A percentile compares a stretch with the other conserved stretches of the same genome.
Conservation (phyloP, 305 asterid species). For the Fraxinus latifolia region DNA sequence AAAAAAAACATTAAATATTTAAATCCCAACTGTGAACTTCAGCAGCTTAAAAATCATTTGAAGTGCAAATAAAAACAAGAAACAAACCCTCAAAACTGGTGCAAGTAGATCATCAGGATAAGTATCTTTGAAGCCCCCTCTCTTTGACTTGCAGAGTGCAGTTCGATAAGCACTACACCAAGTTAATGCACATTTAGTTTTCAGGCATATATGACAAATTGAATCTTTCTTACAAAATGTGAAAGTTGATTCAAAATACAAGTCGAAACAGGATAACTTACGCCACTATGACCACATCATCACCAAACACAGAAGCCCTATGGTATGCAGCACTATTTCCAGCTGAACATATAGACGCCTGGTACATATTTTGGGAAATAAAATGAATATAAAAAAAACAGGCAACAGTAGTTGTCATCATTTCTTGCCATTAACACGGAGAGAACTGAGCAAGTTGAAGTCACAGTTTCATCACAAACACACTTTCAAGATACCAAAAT, state of each 20-base stretch:
- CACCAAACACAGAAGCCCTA: slow-evolving; percentile 71
- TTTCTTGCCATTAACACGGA: background rate
- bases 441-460: background rate
- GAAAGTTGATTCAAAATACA: slow-evolving; percentile 5
- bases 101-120: slow-evolving; percentile 93
- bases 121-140: slow-evolving; percentile 96
- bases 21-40: slow-evolving; percentile 5
- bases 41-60: slow-evolving; percentile 4
- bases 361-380: slow-evolving; percentile 24
- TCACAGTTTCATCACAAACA: slow-evolving; percentile 7
- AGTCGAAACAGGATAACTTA: slow-evolving; percentile 37
- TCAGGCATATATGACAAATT: background rate
- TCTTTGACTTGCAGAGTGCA: slow-evolving; percentile 87
- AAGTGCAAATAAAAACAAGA: slow-evolving; percentile 14
- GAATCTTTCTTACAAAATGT: background rate
- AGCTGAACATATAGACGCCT: slow-evolving; percentile 76
- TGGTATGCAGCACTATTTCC: slow-evolving; percentile 88
- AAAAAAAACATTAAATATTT: background rate
- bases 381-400: background rate
- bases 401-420: background rate
- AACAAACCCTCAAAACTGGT: slow-evolving; percentile 71
- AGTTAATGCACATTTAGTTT: slow-evolving; percentile 1
- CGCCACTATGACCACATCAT: slow-evolving; percentile 93
- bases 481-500: background rate
- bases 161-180: slow-evolving; percentile 77